These are phyloP conservation scores for Sphagnum magellanicum DNA, from an alignment of 228 moss, liverwort and hornwort genomes.

Conservation along the genomic window DNA sequence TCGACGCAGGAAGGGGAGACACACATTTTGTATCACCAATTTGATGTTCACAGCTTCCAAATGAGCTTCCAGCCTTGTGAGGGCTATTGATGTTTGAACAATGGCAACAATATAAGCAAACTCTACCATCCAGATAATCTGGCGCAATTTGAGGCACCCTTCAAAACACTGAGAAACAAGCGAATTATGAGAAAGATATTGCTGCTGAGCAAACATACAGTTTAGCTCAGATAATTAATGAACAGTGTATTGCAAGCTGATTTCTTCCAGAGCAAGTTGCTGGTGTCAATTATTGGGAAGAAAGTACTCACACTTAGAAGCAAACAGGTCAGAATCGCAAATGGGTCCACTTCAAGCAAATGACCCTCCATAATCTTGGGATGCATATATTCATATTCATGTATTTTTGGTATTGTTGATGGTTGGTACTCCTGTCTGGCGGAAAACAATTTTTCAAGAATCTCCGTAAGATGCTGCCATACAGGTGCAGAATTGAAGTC, in stretches of 20 bases:
- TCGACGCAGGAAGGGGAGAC: constrained; percentile 81
- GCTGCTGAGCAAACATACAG: too few relatives aligned
- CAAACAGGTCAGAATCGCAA: constrained; percentile 62
- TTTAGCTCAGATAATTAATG: too few relatives aligned
- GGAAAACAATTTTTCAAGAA: too few relatives aligned
- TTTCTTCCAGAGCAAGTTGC: too few relatives aligned
- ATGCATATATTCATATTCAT: too few relatives aligned
- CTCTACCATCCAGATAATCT: constrained; percentile 68
- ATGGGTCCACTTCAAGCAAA: constrained; percentile 65
- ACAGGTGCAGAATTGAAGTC: too few relatives aligned
- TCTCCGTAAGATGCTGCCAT: too few relatives aligned
- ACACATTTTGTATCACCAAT: constrained; percentile 48
- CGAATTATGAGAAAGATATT: too few relatives aligned
- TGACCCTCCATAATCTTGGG: constrained; percentile 5
- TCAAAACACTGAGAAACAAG: constrained; percentile 22
- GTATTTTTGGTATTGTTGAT: too few relatives aligned
- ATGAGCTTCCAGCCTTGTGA: constrained; percentile 34
- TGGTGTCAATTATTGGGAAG: background rate
- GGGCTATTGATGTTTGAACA: constrained; percentile 70
- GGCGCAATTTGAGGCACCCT: background rate
- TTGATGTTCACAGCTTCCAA: constrained; percentile 20
- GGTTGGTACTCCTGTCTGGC: too few relatives aligned
- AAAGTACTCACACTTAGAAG: constrained; percentile 61
- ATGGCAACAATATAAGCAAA: constrained; percentile 61
- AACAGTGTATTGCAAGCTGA: too few relatives aligned